Evolutionary conservation across 495 filamentous ascomycete species (phyloP).

Genomic region (Sporormia fimetaria): DNA sequence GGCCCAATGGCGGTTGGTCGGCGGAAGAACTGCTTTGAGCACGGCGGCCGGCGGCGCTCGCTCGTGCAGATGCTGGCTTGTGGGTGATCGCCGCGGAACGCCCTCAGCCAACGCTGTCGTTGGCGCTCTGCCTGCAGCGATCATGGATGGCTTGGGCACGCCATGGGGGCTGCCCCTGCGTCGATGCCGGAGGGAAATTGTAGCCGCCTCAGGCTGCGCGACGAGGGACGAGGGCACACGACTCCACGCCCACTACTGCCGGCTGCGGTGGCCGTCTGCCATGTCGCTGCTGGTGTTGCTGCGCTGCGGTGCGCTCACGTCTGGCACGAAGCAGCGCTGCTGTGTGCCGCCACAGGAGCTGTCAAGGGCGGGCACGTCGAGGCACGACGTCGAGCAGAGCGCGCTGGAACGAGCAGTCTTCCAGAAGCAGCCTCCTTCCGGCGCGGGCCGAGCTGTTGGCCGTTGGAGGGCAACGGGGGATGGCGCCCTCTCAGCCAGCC

Average conservation of each 20-base stretch:
- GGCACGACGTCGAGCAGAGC: too few relatives aligned
- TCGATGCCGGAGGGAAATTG: constrained; percentile 23
- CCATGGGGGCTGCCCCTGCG: constrained; percentile 23
- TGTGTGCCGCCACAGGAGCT: background rate
- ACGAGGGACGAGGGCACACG: too few relatives aligned
- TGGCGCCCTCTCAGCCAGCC: constrained; percentile 11
- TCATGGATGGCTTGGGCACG: constrained; percentile 23
- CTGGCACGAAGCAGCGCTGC: constrained; percentile 12
- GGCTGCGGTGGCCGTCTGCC: constrained; percentile 5
- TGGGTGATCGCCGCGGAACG: constrained; percentile 23
- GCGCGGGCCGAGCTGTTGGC: constrained; percentile 25
- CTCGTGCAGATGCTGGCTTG: constrained; percentile 19
- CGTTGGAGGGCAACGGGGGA: constrained; percentile 26
- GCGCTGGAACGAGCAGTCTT: constrained; percentile 20
- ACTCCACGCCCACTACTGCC: constrained; percentile 10
- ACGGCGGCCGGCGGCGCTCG: constrained; percentile 12
- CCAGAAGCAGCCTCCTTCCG: constrained; percentile 26
- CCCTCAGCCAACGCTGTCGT: constrained; percentile 7
- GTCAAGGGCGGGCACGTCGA: too few relatives aligned
- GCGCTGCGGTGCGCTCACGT: constrained; percentile 14
- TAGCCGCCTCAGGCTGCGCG: constrained; percentile 17
- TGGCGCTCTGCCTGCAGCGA: constrained; percentile 12
- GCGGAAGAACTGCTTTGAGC: constrained; percentile 16
- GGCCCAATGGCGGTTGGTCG: too few relatives aligned
- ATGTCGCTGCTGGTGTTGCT: constrained; percentile 19